These are phyloP conservation scores for Dipodascopsis uninucleata DNA, from an alignment of 805 yeast species.

Conservation along the genomic window DNA sequence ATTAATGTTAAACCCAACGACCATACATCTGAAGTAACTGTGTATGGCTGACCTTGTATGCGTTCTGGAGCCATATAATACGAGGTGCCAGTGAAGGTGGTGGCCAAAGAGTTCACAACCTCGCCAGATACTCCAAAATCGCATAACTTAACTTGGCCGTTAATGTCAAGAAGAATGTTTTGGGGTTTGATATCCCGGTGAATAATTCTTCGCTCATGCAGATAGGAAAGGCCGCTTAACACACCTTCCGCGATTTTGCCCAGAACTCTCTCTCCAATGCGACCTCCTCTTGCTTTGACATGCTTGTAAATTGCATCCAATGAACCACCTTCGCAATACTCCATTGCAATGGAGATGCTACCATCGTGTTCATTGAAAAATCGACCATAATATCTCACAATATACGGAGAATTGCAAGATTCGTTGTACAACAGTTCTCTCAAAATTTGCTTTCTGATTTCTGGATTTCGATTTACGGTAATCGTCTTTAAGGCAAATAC, in stretches of 20 bases:
- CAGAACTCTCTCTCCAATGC: constrained; percentile 88
- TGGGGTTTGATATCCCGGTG: constrained; percentile 97
- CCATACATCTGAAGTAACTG: constrained; percentile 96
- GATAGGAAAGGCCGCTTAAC: constrained; percentile 75
- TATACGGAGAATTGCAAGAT: constrained; percentile 74
- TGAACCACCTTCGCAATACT: constrained; percentile 91
- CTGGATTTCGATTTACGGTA: constrained; percentile 75
- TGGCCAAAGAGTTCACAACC: constrained; percentile 81
- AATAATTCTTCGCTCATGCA: constrained; percentile 82
- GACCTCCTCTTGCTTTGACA: constrained; percentile 67
- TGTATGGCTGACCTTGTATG: constrained; percentile 90
- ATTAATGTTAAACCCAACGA: constrained; percentile 85
- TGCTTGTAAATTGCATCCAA: constrained; percentile 85
- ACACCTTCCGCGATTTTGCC: constrained; percentile 89
- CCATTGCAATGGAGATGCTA: constrained; percentile 92
- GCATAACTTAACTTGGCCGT: constrained; percentile 86
- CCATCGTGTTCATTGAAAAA: constrained; percentile 72
- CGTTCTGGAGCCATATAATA: constrained; percentile 99
- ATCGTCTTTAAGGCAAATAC: constrained; percentile 82
- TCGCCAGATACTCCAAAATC: constrained; percentile 97
- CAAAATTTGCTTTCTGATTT: constrained; percentile 81
- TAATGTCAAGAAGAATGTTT: constrained; percentile 69
- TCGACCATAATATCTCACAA: constrained; percentile 91
- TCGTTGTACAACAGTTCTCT: constrained; percentile 88
- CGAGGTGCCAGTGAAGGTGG: constrained; percentile 95